A percentile compares a stretch with the other conserved stretches of the same genome.
Evolutionary conservation across 495 filamentous ascomycete genomes (phyloP).

Genomic region (Aspergillus biplanus): DNA sequence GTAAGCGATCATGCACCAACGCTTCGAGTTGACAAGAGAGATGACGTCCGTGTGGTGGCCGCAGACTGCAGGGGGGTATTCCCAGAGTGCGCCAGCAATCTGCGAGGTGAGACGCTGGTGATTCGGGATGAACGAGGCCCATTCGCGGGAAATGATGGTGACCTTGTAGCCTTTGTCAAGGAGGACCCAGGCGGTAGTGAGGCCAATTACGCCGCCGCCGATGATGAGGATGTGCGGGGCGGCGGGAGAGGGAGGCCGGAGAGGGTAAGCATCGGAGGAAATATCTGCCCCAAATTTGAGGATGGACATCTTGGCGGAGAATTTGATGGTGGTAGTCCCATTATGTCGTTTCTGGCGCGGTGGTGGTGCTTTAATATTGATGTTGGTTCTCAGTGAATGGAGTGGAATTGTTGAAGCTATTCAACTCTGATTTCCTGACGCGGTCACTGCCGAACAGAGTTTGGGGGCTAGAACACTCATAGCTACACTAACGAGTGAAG

Average conservation of each 20-base stretch:
- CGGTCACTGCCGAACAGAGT: too few relatives aligned
- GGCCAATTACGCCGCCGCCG: slow-evolving; percentile 51
- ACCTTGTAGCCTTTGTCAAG: slow-evolving; percentile 54
- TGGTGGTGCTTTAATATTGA: too few relatives aligned
- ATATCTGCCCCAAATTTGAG: background rate
- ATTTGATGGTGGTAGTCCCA: background rate
- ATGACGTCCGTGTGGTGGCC: slow-evolving; percentile 39
- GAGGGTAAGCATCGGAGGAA: background rate
- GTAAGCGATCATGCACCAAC: slow-evolving; percentile 14
- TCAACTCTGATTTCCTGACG: too few relatives aligned
- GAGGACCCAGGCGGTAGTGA: slow-evolving; percentile 49
- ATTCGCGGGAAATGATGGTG: slow-evolving; percentile 50
- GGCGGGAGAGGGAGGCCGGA: background rate
- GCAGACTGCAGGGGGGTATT: slow-evolving; percentile 52
- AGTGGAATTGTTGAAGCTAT: too few relatives aligned
- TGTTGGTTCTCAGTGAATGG: too few relatives aligned
- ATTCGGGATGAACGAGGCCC: slow-evolving; percentile 34
- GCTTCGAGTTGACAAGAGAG: slow-evolving; percentile 11
- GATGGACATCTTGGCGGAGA: background rate
- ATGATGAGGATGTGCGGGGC: slow-evolving; percentile 37
- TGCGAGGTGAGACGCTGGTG: slow-evolving; percentile 52
- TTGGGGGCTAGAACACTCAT: too few relatives aligned
- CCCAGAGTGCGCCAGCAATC: slow-evolving; percentile 55
- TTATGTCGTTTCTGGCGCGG: too few relatives aligned
- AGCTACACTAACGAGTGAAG: too few relatives aligned